phyloP scores from a whole-genome alignment of 2,329 filamentous ascomycete genomes.

The Alternaria viburni region DNA sequence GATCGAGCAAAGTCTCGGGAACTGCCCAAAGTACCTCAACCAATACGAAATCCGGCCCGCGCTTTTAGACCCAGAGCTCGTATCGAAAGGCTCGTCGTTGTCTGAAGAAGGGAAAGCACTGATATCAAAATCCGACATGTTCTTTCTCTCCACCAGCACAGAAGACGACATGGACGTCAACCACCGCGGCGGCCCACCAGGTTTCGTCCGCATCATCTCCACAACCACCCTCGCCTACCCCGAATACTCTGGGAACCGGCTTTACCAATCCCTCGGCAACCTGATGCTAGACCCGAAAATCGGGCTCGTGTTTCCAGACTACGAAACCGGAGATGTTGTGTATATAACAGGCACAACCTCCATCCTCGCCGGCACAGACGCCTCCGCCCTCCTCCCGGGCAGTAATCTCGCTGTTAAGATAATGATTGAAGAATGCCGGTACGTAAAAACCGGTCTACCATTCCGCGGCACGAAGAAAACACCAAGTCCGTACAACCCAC shows the following conservation, averaged over 20 bases:
- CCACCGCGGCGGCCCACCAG: slow-evolving; percentile 74
- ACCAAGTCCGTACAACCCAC: slow-evolving; percentile 80
- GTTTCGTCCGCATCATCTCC: slow-evolving; percentile 73
- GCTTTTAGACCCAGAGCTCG: slow-evolving; percentile 59
- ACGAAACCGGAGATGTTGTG: slow-evolving; percentile 72
- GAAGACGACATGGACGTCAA: slow-evolving; percentile 79
- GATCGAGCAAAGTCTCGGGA: slow-evolving; percentile 75
- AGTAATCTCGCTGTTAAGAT: slow-evolving; percentile 77
- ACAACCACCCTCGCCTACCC: slow-evolving; percentile 74
- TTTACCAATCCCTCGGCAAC: slow-evolving; percentile 86
- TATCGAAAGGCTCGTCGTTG: slow-evolving; percentile 58
- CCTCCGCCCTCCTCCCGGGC: slow-evolving; percentile 67
- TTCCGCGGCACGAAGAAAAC: slow-evolving; percentile 68
- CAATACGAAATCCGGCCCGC: slow-evolving; percentile 68
- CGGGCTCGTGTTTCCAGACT: slow-evolving; percentile 77
- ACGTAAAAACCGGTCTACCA: slow-evolving; percentile 69
- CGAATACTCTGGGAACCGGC: slow-evolving; percentile 82
- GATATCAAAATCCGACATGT: slow-evolving; percentile 70
- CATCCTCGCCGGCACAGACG: slow-evolving; percentile 69
- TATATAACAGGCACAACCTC: slow-evolving; percentile 74
- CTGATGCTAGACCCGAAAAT: slow-evolving; percentile 69
- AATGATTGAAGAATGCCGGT: slow-evolving; percentile 64
- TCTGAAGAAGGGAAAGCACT: slow-evolving; percentile 63
- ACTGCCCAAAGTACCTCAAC: slow-evolving; percentile 89
- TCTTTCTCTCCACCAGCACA: slow-evolving; percentile 76